A percentile compares a stretch with the other conserved stretches of the same genome.
phyloP scores from a whole-genome alignment of 2,329 filamentous ascomycete genomes.

The Eurotiales sp. region DNA sequence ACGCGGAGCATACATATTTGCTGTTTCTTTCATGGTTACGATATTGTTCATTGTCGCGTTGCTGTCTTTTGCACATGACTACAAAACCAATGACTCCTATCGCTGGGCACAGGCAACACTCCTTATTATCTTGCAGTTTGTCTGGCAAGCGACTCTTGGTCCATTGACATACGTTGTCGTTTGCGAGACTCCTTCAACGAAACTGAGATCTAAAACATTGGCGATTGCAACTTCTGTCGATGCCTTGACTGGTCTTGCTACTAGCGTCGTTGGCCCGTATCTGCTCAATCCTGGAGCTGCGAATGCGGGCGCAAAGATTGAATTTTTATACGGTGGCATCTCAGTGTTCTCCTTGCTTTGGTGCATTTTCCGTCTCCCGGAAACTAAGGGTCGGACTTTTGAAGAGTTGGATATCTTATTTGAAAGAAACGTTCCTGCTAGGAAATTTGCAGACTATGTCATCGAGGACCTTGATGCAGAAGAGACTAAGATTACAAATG shows the following conservation, averaged over 20 bases:
- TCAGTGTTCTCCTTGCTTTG: slow-evolving; percentile 32
- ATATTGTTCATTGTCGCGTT: no score
- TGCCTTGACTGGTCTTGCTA: slow-evolving; percentile 48
- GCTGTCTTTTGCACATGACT: no score
- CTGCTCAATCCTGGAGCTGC: slow-evolving; percentile 30
- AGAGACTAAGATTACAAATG: no score
- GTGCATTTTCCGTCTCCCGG: slow-evolving; percentile 39
- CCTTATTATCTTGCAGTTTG: slow-evolving; percentile 52
- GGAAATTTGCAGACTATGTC: slow-evolving; percentile 25
- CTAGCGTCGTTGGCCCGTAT: slow-evolving; percentile 35
- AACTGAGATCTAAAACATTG: slow-evolving; percentile 53
- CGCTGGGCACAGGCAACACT: slow-evolving; percentile 40
- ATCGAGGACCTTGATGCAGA: not conserved
- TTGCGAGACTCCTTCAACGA: slow-evolving; percentile 52
- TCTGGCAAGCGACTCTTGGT: slow-evolving; percentile 54
- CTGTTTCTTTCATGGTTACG: no score
- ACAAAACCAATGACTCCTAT: no score
- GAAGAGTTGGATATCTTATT: slow-evolving; percentile 45
- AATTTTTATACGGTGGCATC: slow-evolving; percentile 38
- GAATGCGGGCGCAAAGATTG: slow-evolving; percentile 38
- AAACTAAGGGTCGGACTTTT: slow-evolving; percentile 38
- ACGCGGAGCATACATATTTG: not conserved
- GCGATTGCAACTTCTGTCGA: slow-evolving; percentile 51
- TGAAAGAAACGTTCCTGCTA: slow-evolving; percentile 31
- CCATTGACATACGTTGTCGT: slow-evolving; percentile 53